phyloP scores from a whole-genome alignment of 768 basidiomycete species.

The Suillus tomentosus region DNA sequence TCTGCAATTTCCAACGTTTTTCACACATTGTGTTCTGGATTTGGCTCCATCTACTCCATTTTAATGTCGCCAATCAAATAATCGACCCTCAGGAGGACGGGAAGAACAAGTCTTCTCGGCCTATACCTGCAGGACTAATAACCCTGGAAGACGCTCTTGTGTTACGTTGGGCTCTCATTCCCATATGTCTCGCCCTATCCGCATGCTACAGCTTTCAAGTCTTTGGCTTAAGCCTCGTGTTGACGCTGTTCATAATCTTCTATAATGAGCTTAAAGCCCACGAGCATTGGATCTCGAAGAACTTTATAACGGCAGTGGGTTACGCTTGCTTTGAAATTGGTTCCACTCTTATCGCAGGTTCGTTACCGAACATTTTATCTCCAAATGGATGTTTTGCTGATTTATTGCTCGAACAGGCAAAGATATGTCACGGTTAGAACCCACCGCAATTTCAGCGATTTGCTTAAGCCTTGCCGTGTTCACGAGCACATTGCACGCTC shows the following conservation, averaged over 20 bases:
- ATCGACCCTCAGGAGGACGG: constrained; percentile 44
- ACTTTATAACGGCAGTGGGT: constrained; percentile 34
- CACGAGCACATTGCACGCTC: constrained; percentile 33
- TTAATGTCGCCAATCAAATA: constrained; percentile 47
- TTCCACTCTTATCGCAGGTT: constrained; percentile 36
- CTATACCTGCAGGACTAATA: constrained; percentile 46
- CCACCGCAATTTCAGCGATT: constrained; percentile 23
- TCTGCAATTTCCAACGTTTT: constrained; percentile 20
- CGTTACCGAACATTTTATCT: constrained; percentile 7
- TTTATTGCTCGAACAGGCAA: constrained; percentile 16
- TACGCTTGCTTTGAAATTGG: constrained; percentile 37
- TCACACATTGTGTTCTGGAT: constrained; percentile 42
- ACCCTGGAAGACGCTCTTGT: constrained; percentile 34
- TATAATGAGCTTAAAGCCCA: constrained; percentile 42
- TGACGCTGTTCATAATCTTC: constrained; percentile 30
- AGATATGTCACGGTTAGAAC: constrained; percentile 16
- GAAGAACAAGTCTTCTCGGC: constrained; percentile 47
- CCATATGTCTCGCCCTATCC: constrained; percentile 39
- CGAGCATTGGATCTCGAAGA: constrained; percentile 32
- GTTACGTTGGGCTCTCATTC: constrained; percentile 39
- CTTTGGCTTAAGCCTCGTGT: constrained; percentile 33
- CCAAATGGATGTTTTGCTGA: not conserved
- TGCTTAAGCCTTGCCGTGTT: constrained; percentile 30
- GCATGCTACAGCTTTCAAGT: constrained; percentile 33
- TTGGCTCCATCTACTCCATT: constrained; percentile 47